Conservation (phyloP, 2,329 filamentous ascomycete species). For the Lachnellula subtilissima region DNA sequence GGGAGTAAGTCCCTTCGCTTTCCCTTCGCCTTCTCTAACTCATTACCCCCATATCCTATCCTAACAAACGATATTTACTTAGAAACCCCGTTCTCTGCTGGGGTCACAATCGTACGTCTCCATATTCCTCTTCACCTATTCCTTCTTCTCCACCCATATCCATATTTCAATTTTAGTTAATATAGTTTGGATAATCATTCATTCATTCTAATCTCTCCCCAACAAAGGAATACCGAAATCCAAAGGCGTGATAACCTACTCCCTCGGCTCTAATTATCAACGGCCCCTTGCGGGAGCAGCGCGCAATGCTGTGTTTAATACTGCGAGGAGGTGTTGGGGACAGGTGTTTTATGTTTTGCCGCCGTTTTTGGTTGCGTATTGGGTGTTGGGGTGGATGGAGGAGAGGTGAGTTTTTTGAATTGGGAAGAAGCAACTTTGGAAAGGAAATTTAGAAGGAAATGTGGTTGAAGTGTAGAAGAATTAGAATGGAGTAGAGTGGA, state of each 20-base stretch:
- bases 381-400: constrained; percentile 78
- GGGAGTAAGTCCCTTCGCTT: background rate
- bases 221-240: constrained; percentile 33
- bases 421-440: too few relatives aligned
- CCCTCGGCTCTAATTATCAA: constrained; percentile 79
- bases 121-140: background rate
- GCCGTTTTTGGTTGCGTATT: constrained; percentile 71
- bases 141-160: background rate
- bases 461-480: background rate
- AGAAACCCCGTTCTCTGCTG: constrained; percentile 1
- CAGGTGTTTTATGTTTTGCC: constrained; percentile 89
- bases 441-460: too few relatives aligned
- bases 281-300: constrained; percentile 71
- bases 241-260: constrained; percentile 62
- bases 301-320: constrained; percentile 87
- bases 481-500: background rate
- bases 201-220: too few relatives aligned
- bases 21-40: background rate
- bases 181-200: background rate
- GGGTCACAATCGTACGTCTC: background rate
- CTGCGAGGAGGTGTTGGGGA: constrained; percentile 71
- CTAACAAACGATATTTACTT: background rate
- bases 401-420: constrained; percentile 63
- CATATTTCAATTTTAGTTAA: background rate
- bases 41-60: background rate